These are phyloP conservation scores for Coemansia sp. DNA, from an alignment of 371 early-diverging fungal genomes.

Conservation along the genomic window DNA sequence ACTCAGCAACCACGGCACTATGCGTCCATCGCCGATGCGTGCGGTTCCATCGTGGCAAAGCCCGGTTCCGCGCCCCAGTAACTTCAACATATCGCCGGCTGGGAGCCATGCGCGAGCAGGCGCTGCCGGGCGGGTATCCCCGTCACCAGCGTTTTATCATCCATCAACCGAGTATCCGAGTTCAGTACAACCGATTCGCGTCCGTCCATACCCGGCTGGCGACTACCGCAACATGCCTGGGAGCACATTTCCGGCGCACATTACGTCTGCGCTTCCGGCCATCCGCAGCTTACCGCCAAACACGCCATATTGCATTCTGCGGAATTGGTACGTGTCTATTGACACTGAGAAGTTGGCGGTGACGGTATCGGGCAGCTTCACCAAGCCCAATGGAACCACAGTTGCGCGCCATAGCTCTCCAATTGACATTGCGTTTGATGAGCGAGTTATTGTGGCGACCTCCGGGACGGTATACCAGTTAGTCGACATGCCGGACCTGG, in stretches of 20 bases:
- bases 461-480: slow-evolving; percentile 28
- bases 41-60: slow-evolving; percentile 13
- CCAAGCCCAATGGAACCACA: slow-evolving; percentile 17
- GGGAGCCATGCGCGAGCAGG: neutral
- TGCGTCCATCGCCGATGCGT: slow-evolving; percentile 16
- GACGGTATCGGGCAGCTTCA: slow-evolving; percentile 23
- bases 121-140: neutral
- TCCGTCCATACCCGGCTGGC: slow-evolving; percentile 3
- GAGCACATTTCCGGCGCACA: slow-evolving; percentile 31
- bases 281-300: slow-evolving; percentile 4
- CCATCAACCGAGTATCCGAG: slow-evolving; percentile 28
- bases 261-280: neutral
- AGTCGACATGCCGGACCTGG: slow-evolving; percentile 22
- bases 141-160: slow-evolving; percentile 8
- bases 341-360: slow-evolving; percentile 18
- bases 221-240: slow-evolving; percentile 26
- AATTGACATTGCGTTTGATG: slow-evolving; percentile 11
- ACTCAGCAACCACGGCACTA: neutral
- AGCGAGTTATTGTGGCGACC: slow-evolving; percentile 13
- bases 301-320: slow-evolving; percentile 8
- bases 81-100: slow-evolving; percentile 4
- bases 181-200: slow-evolving; percentile 35
- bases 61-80: slow-evolving; percentile 7
- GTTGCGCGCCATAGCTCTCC: slow-evolving; percentile 32
- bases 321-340: slow-evolving; percentile 18